Evolutionary conservation across 768 basidiomycete genomes (phyloP), one percentile per base, ranked within the genome.

Genomic region (Amyloporia xantha): DNA sequence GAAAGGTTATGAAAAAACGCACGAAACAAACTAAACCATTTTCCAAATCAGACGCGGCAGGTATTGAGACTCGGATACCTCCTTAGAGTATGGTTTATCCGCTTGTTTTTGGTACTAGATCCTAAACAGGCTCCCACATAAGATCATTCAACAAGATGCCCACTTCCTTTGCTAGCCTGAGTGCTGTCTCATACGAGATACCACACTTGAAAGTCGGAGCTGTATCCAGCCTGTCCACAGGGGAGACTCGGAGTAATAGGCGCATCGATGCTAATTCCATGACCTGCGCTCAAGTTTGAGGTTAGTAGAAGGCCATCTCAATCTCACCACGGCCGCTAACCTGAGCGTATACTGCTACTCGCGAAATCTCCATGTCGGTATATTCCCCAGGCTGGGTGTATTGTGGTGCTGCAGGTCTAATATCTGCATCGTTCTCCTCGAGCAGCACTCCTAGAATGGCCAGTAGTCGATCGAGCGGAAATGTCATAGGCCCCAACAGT

Each of bases 371-470:
- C 74, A 80, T 80, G 59, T 90, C 87, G 0, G 85, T 84, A 35
- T 83, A 75, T 55, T 88, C 86, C 2, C 86, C 86, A 1, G 82
- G 76, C 30, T 80, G 65, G 3, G 58, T 70, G 44, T 77, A 80
- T 47, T 79, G 71, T 1, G 70, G 72, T 0, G 66, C 71, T 4
- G 70, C 63, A 2, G 68, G 59, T 7, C 79, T 69, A 1, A 62
- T 62, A 19, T 86, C 79, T 0, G 64, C 57, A 51, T 77, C 84
- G 54, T 88, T 79, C 59, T 89, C 90, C 56, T 89, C 84, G 11
- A 91, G 56, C 1, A 96, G 65, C 0, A 81, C 76, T 1, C 87
- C 90, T 1, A 93, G 72, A 45, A 94, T 85, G 0, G 88, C 91
- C 3, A 89, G 59, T 47, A 95, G 67, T 25, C 92, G 69, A 58